Conservation (phyloP, 208 protist genomes). For the Leishmania amazonensis region DNA sequence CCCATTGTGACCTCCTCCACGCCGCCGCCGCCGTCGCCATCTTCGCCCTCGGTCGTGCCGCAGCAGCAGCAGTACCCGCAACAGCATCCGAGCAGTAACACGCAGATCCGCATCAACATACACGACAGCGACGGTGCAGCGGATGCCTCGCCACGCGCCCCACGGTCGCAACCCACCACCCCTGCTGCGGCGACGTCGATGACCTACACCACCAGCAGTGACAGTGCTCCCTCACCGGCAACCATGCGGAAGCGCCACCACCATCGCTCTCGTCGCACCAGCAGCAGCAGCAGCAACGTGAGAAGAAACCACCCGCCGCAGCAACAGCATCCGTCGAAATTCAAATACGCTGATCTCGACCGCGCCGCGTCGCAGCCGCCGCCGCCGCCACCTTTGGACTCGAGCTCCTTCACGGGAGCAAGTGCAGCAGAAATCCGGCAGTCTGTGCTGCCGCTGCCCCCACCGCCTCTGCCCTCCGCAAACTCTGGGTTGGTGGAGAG, state of each 20-base stretch:
- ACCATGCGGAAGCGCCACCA: constrained; percentile 14
- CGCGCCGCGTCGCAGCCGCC: not conserved
- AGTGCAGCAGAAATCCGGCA: constrained; percentile 10
- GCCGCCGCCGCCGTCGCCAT: not conserved
- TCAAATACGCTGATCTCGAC: constrained; percentile 25
- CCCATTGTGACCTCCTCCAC: constrained; percentile 6
- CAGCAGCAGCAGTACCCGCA: constrained; percentile 12
- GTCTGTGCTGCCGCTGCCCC: constrained; percentile 25
- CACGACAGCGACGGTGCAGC: constrained; percentile 22
- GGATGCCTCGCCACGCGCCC: not conserved
- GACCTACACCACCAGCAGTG: constrained; percentile 5
- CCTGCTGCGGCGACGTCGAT: not conserved
- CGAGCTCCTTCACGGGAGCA: constrained; percentile 6
- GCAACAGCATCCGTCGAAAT: not conserved
- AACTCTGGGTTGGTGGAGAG: constrained; percentile 8
- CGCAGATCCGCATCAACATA: constrained; percentile 47
- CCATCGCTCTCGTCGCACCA: constrained; percentile 10
- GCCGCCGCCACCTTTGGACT: not conserved
- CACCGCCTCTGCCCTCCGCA: constrained; percentile 10
- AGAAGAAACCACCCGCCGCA: not conserved
- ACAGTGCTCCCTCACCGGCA: not conserved
- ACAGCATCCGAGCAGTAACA: constrained; percentile 15
- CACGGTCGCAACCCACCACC: not conserved
- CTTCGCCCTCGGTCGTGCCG: not conserved
- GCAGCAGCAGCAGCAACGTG: constrained; percentile 14